Evolutionary conservation across 139 green algal genomes (phyloP), one percentile per base, ranked within the genome.

Genomic region (Micractinium sp.): DNA sequence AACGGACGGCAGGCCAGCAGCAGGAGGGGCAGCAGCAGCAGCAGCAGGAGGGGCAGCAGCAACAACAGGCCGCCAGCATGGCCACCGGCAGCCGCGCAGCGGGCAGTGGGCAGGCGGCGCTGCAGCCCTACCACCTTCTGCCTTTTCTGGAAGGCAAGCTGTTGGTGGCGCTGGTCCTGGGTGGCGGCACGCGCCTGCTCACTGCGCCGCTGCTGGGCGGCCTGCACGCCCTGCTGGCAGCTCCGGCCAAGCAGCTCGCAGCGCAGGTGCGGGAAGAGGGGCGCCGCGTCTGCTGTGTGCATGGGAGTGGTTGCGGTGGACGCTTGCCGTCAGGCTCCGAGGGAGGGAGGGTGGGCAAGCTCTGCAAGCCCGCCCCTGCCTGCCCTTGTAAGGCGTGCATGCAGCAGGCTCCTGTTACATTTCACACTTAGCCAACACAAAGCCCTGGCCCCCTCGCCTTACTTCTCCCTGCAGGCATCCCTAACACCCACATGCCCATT

Each of bases 71-170:
- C 67, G 35, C 29, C 27, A 47, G n/a, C 81, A 31, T 5, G 1
- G 29, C 5, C 14, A 16, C 19, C 22, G 7, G 53, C 53, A 7
- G 80, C n/a, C 12, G 33, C 53, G 16, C 19, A 53, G 23, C 23
- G 20, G 53, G 41, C 31, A 23, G 20, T 20, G 23, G 38, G 22
- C 80, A 19, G 41, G 81, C 81, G 53, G 77, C 16, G n/a, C 81
- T 73, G 35, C 56, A 31, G 15, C 25, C 36, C 23, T 82, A 81
- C 77, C 41, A 80, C 36, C 84, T 91, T 84, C 89, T 91, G 41
- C 60, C 82, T 12, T 56, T 89, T 25, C n/a, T 79, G 7, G 89
- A 89, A 23, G 89, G 89, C 41, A 76, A 81, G 38, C 81, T 89
- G 41, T 78, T 89, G 67, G 35, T 81, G 75, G 63, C 75, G 7